Conservation (phyloP, 2,329 filamentous ascomycete species). For the Cercospora beticola region DNA sequence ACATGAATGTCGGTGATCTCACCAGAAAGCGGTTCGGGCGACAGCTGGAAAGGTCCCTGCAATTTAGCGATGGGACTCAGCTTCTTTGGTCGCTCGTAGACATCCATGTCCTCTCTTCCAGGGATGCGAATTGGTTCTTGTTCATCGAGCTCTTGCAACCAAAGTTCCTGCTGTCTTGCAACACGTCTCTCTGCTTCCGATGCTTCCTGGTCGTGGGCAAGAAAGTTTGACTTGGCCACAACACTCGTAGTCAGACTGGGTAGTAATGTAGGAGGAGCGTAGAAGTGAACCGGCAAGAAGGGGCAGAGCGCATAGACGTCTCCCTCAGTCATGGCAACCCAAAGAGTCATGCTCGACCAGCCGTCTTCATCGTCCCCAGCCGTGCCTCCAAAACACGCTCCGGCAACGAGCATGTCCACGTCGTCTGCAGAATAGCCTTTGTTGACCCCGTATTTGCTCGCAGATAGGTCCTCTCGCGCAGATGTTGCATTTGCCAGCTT, state of each 20-base stretch:
- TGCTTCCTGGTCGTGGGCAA: conserved; percentile 44
- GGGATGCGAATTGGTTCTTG: conserved; percentile 23
- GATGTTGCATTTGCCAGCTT: conserved; percentile 83
- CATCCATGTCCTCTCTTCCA: conserved; percentile 50
- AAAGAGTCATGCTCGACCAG: conserved; percentile 95
- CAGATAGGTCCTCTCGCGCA: conserved; percentile 78
- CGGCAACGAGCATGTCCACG: conserved; percentile 90
- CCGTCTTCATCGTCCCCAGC: conserved; percentile 59
- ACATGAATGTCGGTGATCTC: conserved; percentile 63
- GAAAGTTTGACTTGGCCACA: conserved; percentile 63
- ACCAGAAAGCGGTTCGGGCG: conserved; percentile 52
- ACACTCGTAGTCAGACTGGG: conserved; percentile 81
- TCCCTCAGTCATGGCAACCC: conserved; percentile 91
- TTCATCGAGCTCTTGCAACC: conserved; percentile 46
- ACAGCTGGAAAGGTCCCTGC: conserved; percentile 61
- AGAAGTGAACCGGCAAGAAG: conserved; percentile 82
- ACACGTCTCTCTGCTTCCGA: conserved; percentile 47
- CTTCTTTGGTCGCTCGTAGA: conserved; percentile 56
- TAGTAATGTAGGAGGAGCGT: conserved; percentile 67
- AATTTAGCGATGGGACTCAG: conserved; percentile 59
- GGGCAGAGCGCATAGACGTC: conserved; percentile 94
- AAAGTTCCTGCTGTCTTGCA: conserved; percentile 57
- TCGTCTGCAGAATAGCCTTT: conserved; percentile 85
- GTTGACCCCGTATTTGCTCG: conserved; percentile 70
- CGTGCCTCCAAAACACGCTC: conserved; percentile 80